phyloP scores from a whole-genome alignment of 2,329 filamentous ascomycete genomes.

The Phaeosphaeriaceae sp. region DNA sequence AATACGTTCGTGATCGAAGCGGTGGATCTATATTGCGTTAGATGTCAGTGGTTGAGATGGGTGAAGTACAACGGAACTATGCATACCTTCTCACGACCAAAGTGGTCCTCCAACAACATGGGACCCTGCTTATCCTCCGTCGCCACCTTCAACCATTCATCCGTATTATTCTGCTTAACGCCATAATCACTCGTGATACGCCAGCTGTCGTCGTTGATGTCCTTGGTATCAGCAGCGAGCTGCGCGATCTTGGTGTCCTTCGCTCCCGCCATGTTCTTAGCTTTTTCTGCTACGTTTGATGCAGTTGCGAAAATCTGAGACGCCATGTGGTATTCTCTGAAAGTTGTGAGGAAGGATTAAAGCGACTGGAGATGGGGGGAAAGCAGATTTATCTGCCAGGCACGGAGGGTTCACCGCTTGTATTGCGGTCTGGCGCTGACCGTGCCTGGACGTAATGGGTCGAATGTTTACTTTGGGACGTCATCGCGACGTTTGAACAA shows the following conservation, averaged over 20 bases:
- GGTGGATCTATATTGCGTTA: conserved; percentile 64
- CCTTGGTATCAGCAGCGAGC: conserved; percentile 65
- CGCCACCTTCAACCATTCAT: conserved; percentile 77
- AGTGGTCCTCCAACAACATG: conserved; percentile 73
- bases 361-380: no score
- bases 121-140: conserved; percentile 72
- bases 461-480: conserved; percentile 24
- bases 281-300: conserved; percentile 35
- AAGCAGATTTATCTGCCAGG: no score
- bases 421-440: not conserved
- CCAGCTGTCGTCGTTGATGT: conserved; percentile 63
- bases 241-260: conserved; percentile 66
- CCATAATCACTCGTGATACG: conserved; percentile 81
- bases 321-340: conserved; percentile 40
- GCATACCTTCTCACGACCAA: conserved; percentile 74
- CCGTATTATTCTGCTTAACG: conserved; percentile 74
- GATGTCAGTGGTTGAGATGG: not conserved
- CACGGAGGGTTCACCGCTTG: no score
- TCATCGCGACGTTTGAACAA: not conserved
- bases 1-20: conserved; percentile 79
- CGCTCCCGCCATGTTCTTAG: conserved; percentile 43
- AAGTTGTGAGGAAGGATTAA: no score
- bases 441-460: not conserved
- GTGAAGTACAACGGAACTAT: not conserved
- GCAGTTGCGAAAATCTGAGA: conserved; percentile 34